Base-by-base conservation (phyloP, 1,284 basidiomycete species). In the Phellinidium pouzarii region DNA sequence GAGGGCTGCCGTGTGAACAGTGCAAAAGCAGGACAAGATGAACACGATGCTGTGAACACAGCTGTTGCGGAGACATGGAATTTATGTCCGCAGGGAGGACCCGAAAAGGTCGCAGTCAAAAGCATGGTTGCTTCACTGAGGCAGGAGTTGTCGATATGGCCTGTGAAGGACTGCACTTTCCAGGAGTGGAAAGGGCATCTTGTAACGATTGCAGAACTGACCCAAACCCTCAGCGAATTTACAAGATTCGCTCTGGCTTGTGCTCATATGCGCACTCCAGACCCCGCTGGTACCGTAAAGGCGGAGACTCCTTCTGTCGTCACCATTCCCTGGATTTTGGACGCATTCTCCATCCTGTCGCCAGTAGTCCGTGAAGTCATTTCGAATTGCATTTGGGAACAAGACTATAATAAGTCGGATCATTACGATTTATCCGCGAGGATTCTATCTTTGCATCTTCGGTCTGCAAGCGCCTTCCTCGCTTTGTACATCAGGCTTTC, bases 1-100 rank as follows among this genome's bases (percentile, higher is more conserved):
- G 83, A 87, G 59, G 91, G 92, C 0, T 75, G 79, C 14, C 74
- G 72, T 50, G 72, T 92, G 27, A 94, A 95, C 64, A 76, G 78
- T 0, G 65, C 80, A 9, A 77, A 71, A 59, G 75, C 76, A 1
- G 91, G 91, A 0, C 79, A 83, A 58, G 66, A 66, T 12, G 89
- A 91, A 62, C 74, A 80, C 52, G 60, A 59, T 7, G 64, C 64
- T 9, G 69, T 69, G 7, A 53, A 77, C 2, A 61, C 14, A 6
- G 26, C 42, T 11, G 31, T 55, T 12, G 50, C 29, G 26, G 42
- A 52, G 19, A 43, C 41, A 7, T 55, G 54, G 54, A 9, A 6
- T 14, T 3, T 64, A 5, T 57, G 62, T 12, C 49, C 80, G 8
- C 62, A 60, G 55, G 51, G 58, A 2, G 70, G 68, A 0, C 81